Evolutionary conservation across 768 basidiomycete genomes (phyloP), one percentile per base, ranked within the genome.

Genomic region (Mrakia hoshinonis): DNA sequence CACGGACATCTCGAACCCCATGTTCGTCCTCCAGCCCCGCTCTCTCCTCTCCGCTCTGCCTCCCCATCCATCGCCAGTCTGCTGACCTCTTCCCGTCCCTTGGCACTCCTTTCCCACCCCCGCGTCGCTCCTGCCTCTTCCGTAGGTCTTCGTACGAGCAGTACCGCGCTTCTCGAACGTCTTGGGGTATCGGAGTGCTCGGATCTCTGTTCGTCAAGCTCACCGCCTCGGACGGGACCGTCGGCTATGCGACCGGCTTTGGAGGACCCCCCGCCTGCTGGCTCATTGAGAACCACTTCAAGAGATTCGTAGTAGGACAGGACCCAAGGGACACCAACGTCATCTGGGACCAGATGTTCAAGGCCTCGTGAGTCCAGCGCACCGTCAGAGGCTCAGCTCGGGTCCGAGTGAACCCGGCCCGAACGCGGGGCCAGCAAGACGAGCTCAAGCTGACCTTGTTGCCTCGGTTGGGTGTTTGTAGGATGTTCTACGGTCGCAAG

Each of bases 111-210:
- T 18, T 3, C 29, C 22, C 46, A 3, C 46, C 38, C 4, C 39
- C 43, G 20, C 20, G 1, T 24, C 29, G 3, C n/a, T 7, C 65
- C 26, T 9, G 10, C 20, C 24, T 18, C 31, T 22, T 6, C 47
- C 48, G 15, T 7, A 70, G 63, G 52, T 62, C 65, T 52, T 74
- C 76, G 46, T 81, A 77, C 75, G 76, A 75, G 52, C 76, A 80
- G 70, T 81, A 77, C 70, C 75, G 77, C 1, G 67, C 72, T 15
- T 78, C 77, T 20, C 78, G 80, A 20, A 79, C 80, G 10, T 77
- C 77, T 1, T 81, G 80, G 79, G 81, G 81, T 67, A 81, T 81
- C 74, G 81, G 79, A 43, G 81, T 81, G 12, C 79, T 81, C 67
- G 81, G 81, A 26, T 78, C 77, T 31, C 73, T 81, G 62, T 80